Percentiles rank a stretch among this genome's conserved stretches.
Evolutionary conservation across 2,329 filamentous ascomycete species (phyloP).

Genomic region (Aspergillus melleus): DNA sequence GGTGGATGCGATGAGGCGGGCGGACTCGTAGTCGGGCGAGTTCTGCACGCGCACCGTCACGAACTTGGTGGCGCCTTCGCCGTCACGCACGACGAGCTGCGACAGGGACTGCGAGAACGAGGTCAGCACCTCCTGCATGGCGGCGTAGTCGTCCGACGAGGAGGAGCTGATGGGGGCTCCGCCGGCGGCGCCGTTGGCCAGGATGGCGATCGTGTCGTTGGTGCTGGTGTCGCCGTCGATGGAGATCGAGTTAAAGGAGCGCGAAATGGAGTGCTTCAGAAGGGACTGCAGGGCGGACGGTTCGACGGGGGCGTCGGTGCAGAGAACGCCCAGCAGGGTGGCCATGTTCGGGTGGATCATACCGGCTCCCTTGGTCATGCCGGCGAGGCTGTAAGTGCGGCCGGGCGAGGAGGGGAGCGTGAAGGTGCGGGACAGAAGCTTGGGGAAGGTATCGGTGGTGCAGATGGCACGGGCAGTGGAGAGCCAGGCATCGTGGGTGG

Average conservation of each 20-base stretch:
- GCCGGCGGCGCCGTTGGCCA: slow-evolving; percentile 93
- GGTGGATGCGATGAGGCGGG: slow-evolving; percentile 76
- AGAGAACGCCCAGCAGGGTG: slow-evolving; percentile 85
- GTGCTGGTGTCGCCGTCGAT: slow-evolving; percentile 97
- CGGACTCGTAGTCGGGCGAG: slow-evolving; percentile 66
- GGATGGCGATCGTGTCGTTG: slow-evolving; percentile 90
- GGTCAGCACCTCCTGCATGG: slow-evolving; percentile 70
- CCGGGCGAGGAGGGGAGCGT: slow-evolving; percentile 75
- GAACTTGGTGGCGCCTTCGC: slow-evolving; percentile 97
- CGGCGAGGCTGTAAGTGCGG: slow-evolving; percentile 78
- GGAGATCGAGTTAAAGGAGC: slow-evolving; percentile 94
- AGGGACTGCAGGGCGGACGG: slow-evolving; percentile 66
- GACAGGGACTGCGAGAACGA: slow-evolving; percentile 80
- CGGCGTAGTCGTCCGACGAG: slow-evolving; percentile 63
- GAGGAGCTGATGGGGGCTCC: slow-evolving; percentile 61
- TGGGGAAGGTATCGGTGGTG: slow-evolving; percentile 98
- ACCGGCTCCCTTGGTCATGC: slow-evolving; percentile 96
- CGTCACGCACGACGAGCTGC: slow-evolving; percentile 91
- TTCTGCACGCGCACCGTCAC: slow-evolving; percentile 85
- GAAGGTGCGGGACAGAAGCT: slow-evolving; percentile 84
- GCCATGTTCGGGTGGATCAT: slow-evolving; percentile 99
- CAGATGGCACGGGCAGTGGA: slow-evolving; percentile 86
- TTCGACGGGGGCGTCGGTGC: slow-evolving; percentile 83
- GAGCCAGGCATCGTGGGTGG: slow-evolving; percentile 83
- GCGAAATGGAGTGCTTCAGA: slow-evolving; percentile 72